Conservation (phyloP, 2,329 filamentous ascomycete species). For the Scedosporium minutisporum region DNA sequence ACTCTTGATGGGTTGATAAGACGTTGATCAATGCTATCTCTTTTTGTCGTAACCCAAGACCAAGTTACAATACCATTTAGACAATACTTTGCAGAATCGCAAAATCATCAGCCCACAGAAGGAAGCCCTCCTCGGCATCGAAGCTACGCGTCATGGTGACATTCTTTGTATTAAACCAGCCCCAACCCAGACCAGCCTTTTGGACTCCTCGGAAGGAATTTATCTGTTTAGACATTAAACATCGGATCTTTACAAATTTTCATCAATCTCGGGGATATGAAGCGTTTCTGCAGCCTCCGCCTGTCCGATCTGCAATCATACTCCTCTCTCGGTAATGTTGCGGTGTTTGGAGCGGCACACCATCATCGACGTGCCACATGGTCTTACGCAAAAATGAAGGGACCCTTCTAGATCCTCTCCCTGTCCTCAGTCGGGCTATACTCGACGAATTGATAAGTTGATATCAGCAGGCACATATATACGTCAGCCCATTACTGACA, state of each 20-base stretch:
- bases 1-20: not conserved
- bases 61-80: not conserved
- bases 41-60: not conserved
- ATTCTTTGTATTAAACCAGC: not conserved
- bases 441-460: not conserved
- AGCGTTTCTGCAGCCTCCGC: not conserved
- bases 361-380: not conserved
- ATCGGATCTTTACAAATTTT: not conserved
- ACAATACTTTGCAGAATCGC: not conserved
- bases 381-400: not conserved
- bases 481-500: not conserved
- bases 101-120: too few species aligned
- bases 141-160: not conserved
- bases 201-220: not conserved
- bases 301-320: not conserved
- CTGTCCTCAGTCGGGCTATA: not conserved
- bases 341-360: not conserved
- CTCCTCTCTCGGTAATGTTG: not conserved
- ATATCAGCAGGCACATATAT: conserved; percentile 1
- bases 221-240: not conserved
- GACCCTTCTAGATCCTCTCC: not conserved
- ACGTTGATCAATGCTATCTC: not conserved
- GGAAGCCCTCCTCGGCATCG: not conserved
- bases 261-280: not conserved
- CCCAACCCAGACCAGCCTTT: too few species aligned